Conservation (phyloP, 2,329 filamentous ascomycete species). For the Ilyonectria mors-panacis region DNA sequence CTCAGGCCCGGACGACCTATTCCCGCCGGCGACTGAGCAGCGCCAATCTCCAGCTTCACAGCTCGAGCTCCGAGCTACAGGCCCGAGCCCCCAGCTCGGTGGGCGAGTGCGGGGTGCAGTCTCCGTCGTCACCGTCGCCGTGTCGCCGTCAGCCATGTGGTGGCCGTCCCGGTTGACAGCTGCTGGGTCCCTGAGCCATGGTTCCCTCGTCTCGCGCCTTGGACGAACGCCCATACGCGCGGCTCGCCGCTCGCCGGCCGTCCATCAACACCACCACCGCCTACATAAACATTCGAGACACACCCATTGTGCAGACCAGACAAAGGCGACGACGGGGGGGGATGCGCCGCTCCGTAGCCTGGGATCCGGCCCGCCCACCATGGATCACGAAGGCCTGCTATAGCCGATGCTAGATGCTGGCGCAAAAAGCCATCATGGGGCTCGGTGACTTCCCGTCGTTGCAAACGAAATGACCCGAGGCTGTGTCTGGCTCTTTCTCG, state of each 20-base stretch:
- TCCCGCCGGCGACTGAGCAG: conserved; percentile 31
- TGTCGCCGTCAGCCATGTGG: conserved; percentile 14
- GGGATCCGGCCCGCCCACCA: conserved; percentile 15
- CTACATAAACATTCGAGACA: conserved; percentile 6
- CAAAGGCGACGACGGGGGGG: conserved; percentile 3
- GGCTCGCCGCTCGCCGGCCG: conserved; percentile 36
- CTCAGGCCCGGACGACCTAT: conserved; percentile 8
- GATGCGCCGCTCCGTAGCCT: conserved; percentile 14
- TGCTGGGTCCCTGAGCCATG: background rate
- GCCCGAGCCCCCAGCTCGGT: conserved; percentile 36
- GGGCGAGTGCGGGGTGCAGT: conserved; percentile 44
- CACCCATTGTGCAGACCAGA: background rate
- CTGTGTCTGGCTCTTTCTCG: conserved; percentile 24
- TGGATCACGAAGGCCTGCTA: conserved; percentile 3
- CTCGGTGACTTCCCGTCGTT: conserved; percentile 35
- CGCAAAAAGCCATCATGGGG: conserved; percentile 24
- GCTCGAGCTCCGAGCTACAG: conserved; percentile 41
- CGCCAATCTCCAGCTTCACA: conserved; percentile 26
- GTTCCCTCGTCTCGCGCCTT: conserved; percentile 3
- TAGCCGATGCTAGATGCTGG: conserved; percentile 22
- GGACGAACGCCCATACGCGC: conserved; percentile 29
- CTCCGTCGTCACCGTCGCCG: conserved; percentile 27
- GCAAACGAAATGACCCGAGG: conserved; percentile 32
- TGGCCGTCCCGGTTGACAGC: background rate
- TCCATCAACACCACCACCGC: conserved; percentile 22